A percentile compares a stretch with the other conserved stretches of the same genome.
Conservation (phyloP, 164 flowering plant genomes). For the Cinnamomum chago region DNA sequence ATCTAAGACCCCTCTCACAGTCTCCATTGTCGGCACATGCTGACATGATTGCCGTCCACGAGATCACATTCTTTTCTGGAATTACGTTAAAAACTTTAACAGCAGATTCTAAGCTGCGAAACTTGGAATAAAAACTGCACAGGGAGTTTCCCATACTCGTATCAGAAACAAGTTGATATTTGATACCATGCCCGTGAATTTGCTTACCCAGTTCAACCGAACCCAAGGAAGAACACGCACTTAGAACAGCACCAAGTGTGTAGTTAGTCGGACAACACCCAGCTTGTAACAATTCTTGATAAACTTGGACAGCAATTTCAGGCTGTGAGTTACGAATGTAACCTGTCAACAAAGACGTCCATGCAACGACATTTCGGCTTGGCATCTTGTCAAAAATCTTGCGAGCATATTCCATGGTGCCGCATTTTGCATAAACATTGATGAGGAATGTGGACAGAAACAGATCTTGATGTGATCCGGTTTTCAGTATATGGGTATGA, state of each 20-base stretch:
- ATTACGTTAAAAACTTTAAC: constrained; percentile 52
- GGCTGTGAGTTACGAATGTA: constrained; percentile 61
- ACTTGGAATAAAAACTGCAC: constrained; percentile 64
- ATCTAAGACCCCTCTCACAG: constrained; percentile 34
- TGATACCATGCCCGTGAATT: constrained; percentile 60
- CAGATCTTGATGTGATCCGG: constrained; percentile 45
- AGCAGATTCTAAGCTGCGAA: constrained; percentile 44
- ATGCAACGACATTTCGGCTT: constrained; percentile 48
- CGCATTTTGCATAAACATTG: constrained; percentile 74
- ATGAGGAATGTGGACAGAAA: constrained; percentile 52
- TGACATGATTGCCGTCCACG: constrained; percentile 75
- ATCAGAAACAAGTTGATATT: constrained; percentile 49
- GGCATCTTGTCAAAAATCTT: constrained; percentile 56
- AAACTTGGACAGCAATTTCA: constrained; percentile 40
- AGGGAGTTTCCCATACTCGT: constrained; percentile 63
- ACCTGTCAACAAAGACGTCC: constrained; percentile 81
- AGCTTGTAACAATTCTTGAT: constrained; percentile 51
- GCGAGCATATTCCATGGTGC: constrained; percentile 50
- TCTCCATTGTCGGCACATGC: constrained; percentile 68
- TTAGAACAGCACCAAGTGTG: constrained; percentile 55
- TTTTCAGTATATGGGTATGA: constrained; percentile 66
- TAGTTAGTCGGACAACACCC: constrained; percentile 67
- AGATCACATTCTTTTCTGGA: constrained; percentile 61
- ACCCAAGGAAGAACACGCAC: constrained; percentile 53
- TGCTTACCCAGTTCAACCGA: constrained; percentile 48